Base-by-base conservation (phyloP, 2,329 filamentous ascomycete species). In the Elsinoe batatas region DNA sequence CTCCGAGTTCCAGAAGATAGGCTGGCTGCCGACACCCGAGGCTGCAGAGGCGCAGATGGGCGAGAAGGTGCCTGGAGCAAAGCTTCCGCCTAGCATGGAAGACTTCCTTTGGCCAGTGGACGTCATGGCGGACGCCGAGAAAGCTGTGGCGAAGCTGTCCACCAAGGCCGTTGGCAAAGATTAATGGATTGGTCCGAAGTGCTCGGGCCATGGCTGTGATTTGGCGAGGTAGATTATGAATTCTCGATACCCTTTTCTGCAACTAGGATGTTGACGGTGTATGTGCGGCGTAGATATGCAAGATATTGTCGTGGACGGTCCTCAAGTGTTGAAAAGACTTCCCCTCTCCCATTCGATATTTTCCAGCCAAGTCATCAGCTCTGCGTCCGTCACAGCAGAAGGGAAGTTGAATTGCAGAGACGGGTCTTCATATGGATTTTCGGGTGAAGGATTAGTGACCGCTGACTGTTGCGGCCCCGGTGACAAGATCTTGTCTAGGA, bases 321-420 rank as follows among this genome's bases (percentile, higher is more conserved):
- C 4, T 56, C 46, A 44, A 51, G 33, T 50, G 18, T 56, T 56
- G 18, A 56, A 58, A 63, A 65, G 67, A 13, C 60, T 64, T 13
- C 67, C 67, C 44, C 69, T 68, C 42, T 73, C 69, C 69, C 69
- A 73, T 20, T 72, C 71, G 37, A 73, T 70, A 32, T 63, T 68
- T 37, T 74, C 72, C 38, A 75, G 64, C 72, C 72, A 75, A 11
- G 66, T 62, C 62, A 73, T 63, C 57, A 75, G 74, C 35, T 74
- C 72, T 5, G 66, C 68, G 59, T 74, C 72, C 56, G 69, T 72
- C 1, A 63, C 68, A 12, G 66, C 64, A 3, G 69, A 65, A 20
- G 56, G 56, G 35, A 69, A 68, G 5, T 66, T 66, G 12, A 71
- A 59, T 11, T 61, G 65, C 18, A 66, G 60, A 51, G 72, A 68